Base-by-base conservation (phyloP, 1,284 basidiomycete species). In the Pisolithus thermaeus region DNA sequence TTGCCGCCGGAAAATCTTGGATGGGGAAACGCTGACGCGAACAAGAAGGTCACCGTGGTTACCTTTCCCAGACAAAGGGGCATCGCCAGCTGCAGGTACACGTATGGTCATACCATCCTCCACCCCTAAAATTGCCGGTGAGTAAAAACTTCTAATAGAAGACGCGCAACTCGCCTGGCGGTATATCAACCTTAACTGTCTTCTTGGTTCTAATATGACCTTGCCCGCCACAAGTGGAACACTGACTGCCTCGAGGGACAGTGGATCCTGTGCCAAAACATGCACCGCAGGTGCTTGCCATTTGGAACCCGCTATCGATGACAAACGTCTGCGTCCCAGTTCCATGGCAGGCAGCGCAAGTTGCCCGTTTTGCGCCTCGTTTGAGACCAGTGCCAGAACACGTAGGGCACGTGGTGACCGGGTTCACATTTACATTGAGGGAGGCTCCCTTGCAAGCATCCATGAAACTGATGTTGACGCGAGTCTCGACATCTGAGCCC, bases 21-120 rank as follows among this genome's bases (percentile, higher is more conserved):
- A 94, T 1, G 91, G 73, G 16, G 84, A 77, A 46, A 99, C 93
- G 61, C 83, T 83, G 56, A 99, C 81, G 56, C 94, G 83, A 41
- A 99, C 89, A 57, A 90, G 81, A 23, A 99, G 78, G 70, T 97
- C 92, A 2, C 97, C 97, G 7, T 82, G 70, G 20, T 73, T 74
- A 45, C 93, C 93, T 59, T 81, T 84, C 37, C 88, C 86, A 28
- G 81, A 76, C 22, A 96, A 70, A 22, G 97, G 89, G 32, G 86
- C 87, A 71, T 99, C 94, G 35, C 97, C 97, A 44, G 80, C 80
- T 39, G 84, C 83, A 11, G 90, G 82, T 47, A 99, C 75, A 56
- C 91, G 87, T 59, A 99, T 81, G 52, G 86, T 83, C 90, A 96
- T 97, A 27, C 97, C 97, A 67, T 99, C 94, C 69, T 99, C 97